Base-by-base conservation (phyloP, 768 basidiomycete genomes). In the Ramaria rubella region DNA sequence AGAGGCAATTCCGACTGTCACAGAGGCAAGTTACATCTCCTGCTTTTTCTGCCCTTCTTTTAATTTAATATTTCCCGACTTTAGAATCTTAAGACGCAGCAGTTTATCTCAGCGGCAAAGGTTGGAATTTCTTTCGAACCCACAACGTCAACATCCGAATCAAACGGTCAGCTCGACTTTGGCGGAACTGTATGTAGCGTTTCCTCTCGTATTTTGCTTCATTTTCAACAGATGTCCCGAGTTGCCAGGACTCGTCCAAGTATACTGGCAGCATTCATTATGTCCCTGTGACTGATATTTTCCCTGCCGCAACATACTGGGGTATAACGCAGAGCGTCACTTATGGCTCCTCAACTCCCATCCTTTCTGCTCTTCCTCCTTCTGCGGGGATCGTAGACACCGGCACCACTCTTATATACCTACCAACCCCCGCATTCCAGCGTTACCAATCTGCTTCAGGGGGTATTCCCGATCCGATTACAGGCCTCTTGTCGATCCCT, bases 361-460 rank as follows among this genome's bases (percentile, higher is more conserved):
- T 83, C 53, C 67, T 83, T 55, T 29, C 69, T 7, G 65, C 55
- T 52, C n/a, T n/a, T n/a, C 36, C 3, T 38, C 27, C 54, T 45
- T 76, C 75, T 31, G 76, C 79, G 31, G 83, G 82, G 57, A 80
- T 85, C 58, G 79, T 84, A 23, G 54, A 55, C 44, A 29, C 54
- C 54, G 54, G 54, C 44, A 68, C 68, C 21, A 67, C 68, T 30
- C 62, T 68, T n/a, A 40, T 66, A 8, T 60, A 63, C 27, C 36
- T 69, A 19, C 56, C 66, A 9, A 62, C 57, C 17, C 68, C 70
- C 53, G 72, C 71, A 2, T 67, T 67, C 57, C 31, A 59, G 26
- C 36, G 53, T 38, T 74, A 73, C 65, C 24, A 56, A 55, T 19
- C 48, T 8, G 67, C 68, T 6, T 70, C 70, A 4, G 71, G 70